Evolutionary conservation across 2,329 filamentous ascomycete species (phyloP).

Genomic region (Polychaeton citri): DNA sequence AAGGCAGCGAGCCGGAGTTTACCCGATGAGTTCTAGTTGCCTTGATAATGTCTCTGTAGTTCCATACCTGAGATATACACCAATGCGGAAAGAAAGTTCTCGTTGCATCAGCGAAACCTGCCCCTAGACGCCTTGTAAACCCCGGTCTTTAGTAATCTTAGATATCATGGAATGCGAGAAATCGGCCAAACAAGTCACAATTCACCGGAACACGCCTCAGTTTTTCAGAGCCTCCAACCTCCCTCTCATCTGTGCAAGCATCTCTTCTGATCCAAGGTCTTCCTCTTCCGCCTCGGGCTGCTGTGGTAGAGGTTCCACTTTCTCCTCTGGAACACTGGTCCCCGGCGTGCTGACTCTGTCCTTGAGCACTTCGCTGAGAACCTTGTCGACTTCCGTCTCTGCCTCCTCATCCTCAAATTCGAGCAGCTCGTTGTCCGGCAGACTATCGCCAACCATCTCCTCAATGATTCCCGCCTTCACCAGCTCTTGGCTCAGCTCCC

Average conservation of each 20-base stretch:
- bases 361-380: slow-evolving; percentile 80
- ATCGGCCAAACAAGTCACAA: too few relatives aligned
- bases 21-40: too few relatives aligned
- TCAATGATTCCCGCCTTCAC: slow-evolving; percentile 95
- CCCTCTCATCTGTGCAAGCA: slow-evolving; percentile 89
- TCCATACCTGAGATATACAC: too few relatives aligned
- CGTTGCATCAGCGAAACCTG: too few relatives aligned
- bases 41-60: too few relatives aligned
- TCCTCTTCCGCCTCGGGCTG: slow-evolving; percentile 47
- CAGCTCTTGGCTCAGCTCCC: slow-evolving; percentile 71
- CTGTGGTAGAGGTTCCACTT: slow-evolving; percentile 37
- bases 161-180: too few relatives aligned
- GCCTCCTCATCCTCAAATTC: slow-evolving; percentile 64
- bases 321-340: slow-evolving; percentile 34
- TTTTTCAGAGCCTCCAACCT: slow-evolving; percentile 83
- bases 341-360: slow-evolving; percentile 57
- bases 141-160: too few relatives aligned
- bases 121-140: too few relatives aligned
- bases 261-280: slow-evolving; percentile 76
- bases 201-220: slow-evolving; percentile 30
- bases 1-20: too few relatives aligned
- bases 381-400: slow-evolving; percentile 77
- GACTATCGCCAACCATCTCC: slow-evolving; percentile 82
- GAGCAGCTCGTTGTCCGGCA: slow-evolving; percentile 61
- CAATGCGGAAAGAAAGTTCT: too few relatives aligned